Conservation (phyloP, 148 eudicot genomes). For the Vaccinium vitisidaea region DNA sequence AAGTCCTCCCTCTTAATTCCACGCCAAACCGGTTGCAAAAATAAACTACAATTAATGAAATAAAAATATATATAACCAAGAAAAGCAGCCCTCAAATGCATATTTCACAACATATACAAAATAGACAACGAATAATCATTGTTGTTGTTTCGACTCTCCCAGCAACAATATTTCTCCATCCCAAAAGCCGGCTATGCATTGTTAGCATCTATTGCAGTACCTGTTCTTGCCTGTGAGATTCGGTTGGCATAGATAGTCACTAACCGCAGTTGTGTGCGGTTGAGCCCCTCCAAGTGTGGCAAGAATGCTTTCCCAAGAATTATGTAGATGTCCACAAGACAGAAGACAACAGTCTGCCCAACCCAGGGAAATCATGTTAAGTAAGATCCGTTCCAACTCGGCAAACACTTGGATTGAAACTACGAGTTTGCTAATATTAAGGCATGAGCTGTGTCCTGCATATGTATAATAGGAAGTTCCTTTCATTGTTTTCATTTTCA, state of each 20-base stretch:
- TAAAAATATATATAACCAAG: not conserved
- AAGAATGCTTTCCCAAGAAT: slow-evolving; percentile 89
- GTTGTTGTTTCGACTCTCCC: slow-evolving; percentile 13
- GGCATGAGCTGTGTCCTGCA: not conserved
- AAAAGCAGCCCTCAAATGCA: slow-evolving; percentile 16
- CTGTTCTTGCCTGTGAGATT: slow-evolving; percentile 92
- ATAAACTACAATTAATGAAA: not conserved
- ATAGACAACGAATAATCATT: slow-evolving; percentile 39
- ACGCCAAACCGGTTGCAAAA: slow-evolving; percentile 14
- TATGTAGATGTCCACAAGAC: slow-evolving; percentile 95
- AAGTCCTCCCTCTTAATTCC: slow-evolving; percentile 19
- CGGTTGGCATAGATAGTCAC: slow-evolving; percentile 95
- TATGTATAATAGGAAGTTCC: not conserved
- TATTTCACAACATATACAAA: slow-evolving; percentile 53
- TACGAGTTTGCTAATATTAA: not conserved
- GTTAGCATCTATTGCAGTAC: slow-evolving; percentile 63
- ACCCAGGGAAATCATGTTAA: slow-evolving; percentile 10
- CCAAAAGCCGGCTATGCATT: slow-evolving; percentile 24
- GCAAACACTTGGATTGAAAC: not conserved
- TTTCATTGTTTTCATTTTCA: not conserved
- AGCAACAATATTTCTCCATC: slow-evolving; percentile 5
- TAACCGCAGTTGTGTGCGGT: slow-evolving; percentile 86
- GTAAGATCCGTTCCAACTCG: not conserved
- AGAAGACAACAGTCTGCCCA: slow-evolving; percentile 93
- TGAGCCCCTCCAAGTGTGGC: slow-evolving; percentile 92